Conservation (phyloP, 2,329 filamentous ascomycete genomes). For the Colletotrichum tropicicola region DNA sequence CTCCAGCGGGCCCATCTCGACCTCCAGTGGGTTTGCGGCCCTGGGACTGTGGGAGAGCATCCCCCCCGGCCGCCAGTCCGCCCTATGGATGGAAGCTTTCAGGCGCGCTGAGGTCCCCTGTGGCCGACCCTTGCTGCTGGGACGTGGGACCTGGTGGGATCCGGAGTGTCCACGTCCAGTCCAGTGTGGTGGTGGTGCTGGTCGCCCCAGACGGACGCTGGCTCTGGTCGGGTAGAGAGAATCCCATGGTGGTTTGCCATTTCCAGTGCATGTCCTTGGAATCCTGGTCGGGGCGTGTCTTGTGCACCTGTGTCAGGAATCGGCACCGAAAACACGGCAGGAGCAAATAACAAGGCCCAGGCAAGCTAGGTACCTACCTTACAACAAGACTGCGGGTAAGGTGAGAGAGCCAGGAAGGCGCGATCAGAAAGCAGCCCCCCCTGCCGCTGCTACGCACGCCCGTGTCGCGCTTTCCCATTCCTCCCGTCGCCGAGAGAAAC, state of each 20-base stretch:
- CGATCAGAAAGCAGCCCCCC: background rate
- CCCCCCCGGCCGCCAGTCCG: too few species aligned
- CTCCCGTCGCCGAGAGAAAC: conserved; percentile 17
- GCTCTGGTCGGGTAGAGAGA: too few species aligned
- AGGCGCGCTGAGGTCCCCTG: conserved; percentile 15
- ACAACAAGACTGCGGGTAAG: background rate
- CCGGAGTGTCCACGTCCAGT: background rate
- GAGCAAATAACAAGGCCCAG: too few species aligned
- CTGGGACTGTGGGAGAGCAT: background rate
- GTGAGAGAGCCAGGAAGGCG: background rate
- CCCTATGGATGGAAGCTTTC: conserved; percentile 19
- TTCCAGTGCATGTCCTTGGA: background rate
- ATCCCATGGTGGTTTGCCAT: background rate
- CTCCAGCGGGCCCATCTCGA: conserved; percentile 10
- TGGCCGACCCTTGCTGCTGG: conserved; percentile 14
- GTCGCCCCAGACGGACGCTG: background rate
- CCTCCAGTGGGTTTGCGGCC: conserved; percentile 5
- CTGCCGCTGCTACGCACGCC: conserved; percentile 16
- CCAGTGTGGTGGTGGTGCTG: background rate
- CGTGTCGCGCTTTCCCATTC: conserved; percentile 19
- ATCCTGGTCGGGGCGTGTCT: background rate
- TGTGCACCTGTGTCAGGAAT: background rate
- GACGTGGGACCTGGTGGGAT: background rate
- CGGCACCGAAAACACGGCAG: too few species aligned
- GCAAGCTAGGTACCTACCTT: background rate